These are phyloP conservation scores for Wickerhamiella qilinensis DNA, from an alignment of 805 yeast species.

Conservation along the genomic window DNA sequence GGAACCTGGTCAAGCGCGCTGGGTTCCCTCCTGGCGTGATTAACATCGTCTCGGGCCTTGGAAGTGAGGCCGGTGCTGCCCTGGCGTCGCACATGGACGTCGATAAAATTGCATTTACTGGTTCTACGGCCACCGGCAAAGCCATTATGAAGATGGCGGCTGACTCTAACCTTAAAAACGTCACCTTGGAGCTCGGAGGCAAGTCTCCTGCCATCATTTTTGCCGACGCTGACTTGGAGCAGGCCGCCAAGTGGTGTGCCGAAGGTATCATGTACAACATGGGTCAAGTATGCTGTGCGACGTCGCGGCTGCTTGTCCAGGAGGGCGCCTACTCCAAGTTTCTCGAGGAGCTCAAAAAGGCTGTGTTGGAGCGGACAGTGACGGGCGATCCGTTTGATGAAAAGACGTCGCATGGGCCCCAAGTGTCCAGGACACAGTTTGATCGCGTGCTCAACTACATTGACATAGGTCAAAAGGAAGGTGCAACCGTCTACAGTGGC, in stretches of 20 bases:
- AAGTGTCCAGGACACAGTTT: conserved; percentile 63
- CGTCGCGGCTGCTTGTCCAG: conserved; percentile 80
- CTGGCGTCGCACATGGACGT: conserved; percentile 47
- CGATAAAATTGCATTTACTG: conserved; percentile 85
- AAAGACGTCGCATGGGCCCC: conserved; percentile 74
- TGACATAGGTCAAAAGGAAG: conserved; percentile 61
- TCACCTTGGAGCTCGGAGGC: conserved; percentile 90
- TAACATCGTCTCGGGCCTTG: conserved; percentile 56
- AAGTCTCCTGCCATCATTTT: conserved; percentile 83
- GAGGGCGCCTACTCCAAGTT: conserved; percentile 66
- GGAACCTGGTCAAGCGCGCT: conserved; percentile 39
- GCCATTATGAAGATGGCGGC: conserved; percentile 63
- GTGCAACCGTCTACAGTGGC: conserved; percentile 68
- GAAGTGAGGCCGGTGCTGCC: conserved; percentile 47
- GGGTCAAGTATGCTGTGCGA: conserved; percentile 94
- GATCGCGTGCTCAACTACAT: conserved; percentile 61
- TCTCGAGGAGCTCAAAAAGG: conserved; percentile 30
- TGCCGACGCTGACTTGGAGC: conserved; percentile 67
- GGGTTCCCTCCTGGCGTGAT: conserved; percentile 69
- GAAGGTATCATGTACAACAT: conserved; percentile 78
- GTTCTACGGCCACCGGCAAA: conserved; percentile 82
- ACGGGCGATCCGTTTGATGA: conserved; percentile 72
- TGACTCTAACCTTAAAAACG: conserved; percentile 51
- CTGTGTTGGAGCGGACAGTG: conserved; percentile 1
- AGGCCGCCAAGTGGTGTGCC: conserved; percentile 58